Conservation (phyloP, 1,284 basidiomycete species). For the Retiboletus flavoniger region DNA sequence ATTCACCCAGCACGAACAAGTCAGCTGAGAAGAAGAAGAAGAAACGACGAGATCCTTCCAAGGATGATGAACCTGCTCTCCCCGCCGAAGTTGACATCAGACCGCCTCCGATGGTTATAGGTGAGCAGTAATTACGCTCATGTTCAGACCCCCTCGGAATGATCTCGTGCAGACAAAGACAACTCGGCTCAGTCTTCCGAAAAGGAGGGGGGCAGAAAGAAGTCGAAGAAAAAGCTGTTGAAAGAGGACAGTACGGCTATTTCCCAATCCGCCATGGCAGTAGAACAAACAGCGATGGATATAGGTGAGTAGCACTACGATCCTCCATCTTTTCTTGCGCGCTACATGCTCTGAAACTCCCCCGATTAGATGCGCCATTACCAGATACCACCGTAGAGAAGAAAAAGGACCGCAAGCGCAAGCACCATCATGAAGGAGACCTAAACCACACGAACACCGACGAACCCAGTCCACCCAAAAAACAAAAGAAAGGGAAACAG, state of each 20-base stretch:
- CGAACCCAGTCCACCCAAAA: slow-evolving; percentile 21
- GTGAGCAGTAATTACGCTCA: background rate
- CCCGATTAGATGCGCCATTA: background rate
- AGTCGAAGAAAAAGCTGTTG: slow-evolving; percentile 12
- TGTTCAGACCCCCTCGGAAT: background rate
- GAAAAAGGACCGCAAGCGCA: slow-evolving; percentile 36
- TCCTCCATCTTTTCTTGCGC: background rate
- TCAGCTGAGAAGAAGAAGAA: slow-evolving; percentile 24
- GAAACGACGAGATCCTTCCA: slow-evolving; percentile 3
- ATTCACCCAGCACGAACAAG: slow-evolving; percentile 19
- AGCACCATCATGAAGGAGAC: slow-evolving; percentile 19
- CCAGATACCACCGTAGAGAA: slow-evolving; percentile 18
- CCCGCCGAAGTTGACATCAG: background rate
- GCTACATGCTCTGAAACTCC: background rate
- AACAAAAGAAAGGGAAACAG: slow-evolving; percentile 33
- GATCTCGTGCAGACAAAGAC: slow-evolving; percentile 1
- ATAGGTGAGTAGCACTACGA: slow-evolving; percentile 5
- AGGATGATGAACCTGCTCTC: background rate
- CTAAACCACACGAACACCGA: background rate
- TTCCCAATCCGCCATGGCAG: background rate
- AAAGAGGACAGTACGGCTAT: background rate
- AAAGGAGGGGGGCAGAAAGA: slow-evolving; percentile 1
- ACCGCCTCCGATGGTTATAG: background rate
- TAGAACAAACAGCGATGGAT: slow-evolving; percentile 1
- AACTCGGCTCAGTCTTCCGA: background rate